phyloP scores from a whole-genome alignment of 306 rosid genomes.

The Mimosa pudica region DNA sequence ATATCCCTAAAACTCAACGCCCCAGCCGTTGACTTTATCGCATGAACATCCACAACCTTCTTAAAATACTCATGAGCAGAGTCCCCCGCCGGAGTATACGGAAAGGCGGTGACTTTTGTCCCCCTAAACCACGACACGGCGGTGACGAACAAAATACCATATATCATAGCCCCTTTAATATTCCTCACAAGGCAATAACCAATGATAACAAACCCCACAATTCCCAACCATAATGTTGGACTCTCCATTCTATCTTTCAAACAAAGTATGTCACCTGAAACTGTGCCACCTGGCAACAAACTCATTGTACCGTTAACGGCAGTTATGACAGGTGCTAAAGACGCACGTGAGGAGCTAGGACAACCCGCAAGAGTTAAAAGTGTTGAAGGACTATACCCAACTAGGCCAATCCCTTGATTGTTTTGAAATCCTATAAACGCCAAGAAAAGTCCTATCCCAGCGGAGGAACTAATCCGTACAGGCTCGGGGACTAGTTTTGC shows the following conservation, averaged over 20 bases:
- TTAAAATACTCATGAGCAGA: constrained; percentile 71
- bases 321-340: constrained; percentile 66
- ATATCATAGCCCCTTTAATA: constrained; percentile 90
- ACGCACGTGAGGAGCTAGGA: constrained; percentile 58
- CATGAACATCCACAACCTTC: constrained; percentile 76
- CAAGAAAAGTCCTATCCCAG: constrained; percentile 91
- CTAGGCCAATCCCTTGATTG: constrained; percentile 81
- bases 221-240: constrained; percentile 89
- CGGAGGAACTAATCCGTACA: constrained; percentile 92
- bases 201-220: constrained; percentile 81
- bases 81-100: constrained; percentile 57
- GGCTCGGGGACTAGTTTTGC: constrained; percentile 88
- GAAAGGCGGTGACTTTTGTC: constrained; percentile 80
- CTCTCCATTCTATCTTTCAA: constrained; percentile 73
- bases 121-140: constrained; percentile 85
- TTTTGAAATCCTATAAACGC: constrained; percentile 90
- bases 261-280: constrained; percentile 67
- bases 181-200: constrained; percentile 74
- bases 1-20: constrained; percentile 73
- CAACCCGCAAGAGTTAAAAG: constrained; percentile 77
- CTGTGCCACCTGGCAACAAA: constrained; percentile 57
- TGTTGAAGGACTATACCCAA: constrained; percentile 80
- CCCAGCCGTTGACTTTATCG: constrained; percentile 74
- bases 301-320: constrained; percentile 64
- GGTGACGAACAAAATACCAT: constrained; percentile 86